Base-by-base conservation (phyloP, 768 basidiomycete species). In the Chlorophyllum brunneum region DNA sequence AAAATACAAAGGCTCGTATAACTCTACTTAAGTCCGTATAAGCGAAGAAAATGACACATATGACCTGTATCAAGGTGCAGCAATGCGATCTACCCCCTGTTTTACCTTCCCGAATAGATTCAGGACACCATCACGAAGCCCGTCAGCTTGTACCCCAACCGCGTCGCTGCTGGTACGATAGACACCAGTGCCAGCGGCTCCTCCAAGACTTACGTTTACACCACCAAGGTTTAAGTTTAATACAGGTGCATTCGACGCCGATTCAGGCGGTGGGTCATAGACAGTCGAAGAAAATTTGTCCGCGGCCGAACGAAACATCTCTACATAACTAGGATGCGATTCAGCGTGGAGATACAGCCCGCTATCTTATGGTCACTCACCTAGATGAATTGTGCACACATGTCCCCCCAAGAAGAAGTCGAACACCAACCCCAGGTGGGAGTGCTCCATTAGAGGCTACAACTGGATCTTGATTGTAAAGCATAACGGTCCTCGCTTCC, bases 351-450 rank as follows among this genome's bases (percentile, higher is more conserved):
- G 24, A 20, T 11, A 18, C 34, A 24, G 42, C 26, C 57, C 37
- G 40, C 26, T 36, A 39, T 47, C 18, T 13, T 15, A n/a, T 2
- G 11, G 34, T 4, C 11, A 34, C 80, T 33, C 69, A 95, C 93
- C 86, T 89, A 22, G 85, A 85, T 3, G 95, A 97, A 63, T 98
- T 98, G 66, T 97, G 95, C 10, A 99, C 79, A 58, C 88, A 95
- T 31, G 94, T 98, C 13, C 97, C 95, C 1, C 95, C 97, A 3
- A 99, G 80, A 2, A 99, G 67, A 36, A 98, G 70, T 29, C 94
- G 78, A 16, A 85, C 83, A 1, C 87, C 88, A 11, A 81, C 76
- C 7, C 79, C 74, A 49, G 75, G 72, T 15, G 73, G 68, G 18
- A 75, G 70, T 31, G 74, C 72, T 16, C 74, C 74, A 54, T 70